A percentile compares a stretch with the other conserved stretches of the same genome.
Evolutionary conservation across 83 land plant genomes (phyloP).

Genomic region (Picea mariana): DNA sequence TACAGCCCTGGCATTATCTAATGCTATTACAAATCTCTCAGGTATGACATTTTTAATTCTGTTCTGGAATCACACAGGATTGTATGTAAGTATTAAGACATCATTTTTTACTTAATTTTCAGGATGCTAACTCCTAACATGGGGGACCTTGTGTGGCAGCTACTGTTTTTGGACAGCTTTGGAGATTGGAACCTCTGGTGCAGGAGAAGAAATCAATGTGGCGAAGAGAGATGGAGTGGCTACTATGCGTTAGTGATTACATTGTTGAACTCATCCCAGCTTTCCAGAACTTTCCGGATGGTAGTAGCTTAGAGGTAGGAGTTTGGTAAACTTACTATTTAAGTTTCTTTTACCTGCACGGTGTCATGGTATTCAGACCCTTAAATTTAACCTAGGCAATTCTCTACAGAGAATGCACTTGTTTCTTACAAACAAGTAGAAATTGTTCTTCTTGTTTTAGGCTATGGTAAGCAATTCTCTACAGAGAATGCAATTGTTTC

Average conservation of each 20-base stretch:
- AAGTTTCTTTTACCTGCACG: not conserved
- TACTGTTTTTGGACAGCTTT: slow-evolving; percentile 77
- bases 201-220: slow-evolving; percentile 75
- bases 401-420: too few relatives aligned
- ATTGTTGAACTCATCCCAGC: slow-evolving; percentile 80
- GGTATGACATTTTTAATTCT: slow-evolving; percentile 28
- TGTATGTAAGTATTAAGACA: not conserved
- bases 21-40: slow-evolving; percentile 67
- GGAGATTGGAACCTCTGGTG: slow-evolving; percentile 72
- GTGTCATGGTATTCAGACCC: too few relatives aligned
- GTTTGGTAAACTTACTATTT: not conserved
- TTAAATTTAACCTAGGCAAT: too few relatives aligned
- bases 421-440: too few relatives aligned
- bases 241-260: slow-evolving; percentile 83
- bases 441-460: not conserved
- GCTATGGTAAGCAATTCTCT: not conserved
- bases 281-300: slow-evolving; percentile 68
- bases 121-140: not conserved
- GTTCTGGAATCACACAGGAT: not conserved
- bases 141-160: slow-evolving; percentile 40
- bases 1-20: slow-evolving; percentile 63
- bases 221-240: slow-evolving; percentile 92
- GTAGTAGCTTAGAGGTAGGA: slow-evolving; percentile 64
- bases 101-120: not conserved
- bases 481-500: not conserved